A percentile compares a stretch with the other conserved stretches of the same genome.
These are phyloP conservation scores for Xylaria sp. DNA, from an alignment of 2,329 filamentous ascomycete species.

Conservation along the genomic window DNA sequence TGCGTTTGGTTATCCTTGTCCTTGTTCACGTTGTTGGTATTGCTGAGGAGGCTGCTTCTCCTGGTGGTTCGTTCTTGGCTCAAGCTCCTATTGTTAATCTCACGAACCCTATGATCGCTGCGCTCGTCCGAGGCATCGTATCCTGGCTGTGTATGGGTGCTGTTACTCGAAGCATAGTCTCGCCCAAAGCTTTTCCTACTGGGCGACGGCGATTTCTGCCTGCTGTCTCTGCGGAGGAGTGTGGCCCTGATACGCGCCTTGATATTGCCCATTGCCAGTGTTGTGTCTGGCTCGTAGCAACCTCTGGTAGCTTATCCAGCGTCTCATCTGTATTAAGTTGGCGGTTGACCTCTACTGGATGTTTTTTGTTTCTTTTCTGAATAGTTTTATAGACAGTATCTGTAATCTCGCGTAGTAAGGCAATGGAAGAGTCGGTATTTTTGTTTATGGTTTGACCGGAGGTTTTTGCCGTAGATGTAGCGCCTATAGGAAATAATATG, in stretches of 20 bases:
- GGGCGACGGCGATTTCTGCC: slow-evolving; percentile 52
- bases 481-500: not conserved
- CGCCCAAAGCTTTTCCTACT: slow-evolving; percentile 44
- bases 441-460: not conserved
- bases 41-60: not conserved
- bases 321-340: slow-evolving; percentile 14
- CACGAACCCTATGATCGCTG: slow-evolving; percentile 35
- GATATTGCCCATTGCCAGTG: slow-evolving; percentile 56
- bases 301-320: not conserved
- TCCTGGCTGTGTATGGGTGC: slow-evolving; percentile 45
- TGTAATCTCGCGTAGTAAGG: not conserved
- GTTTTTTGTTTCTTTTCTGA: not conserved
- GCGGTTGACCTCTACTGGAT: not conserved
- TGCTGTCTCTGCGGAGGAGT: slow-evolving; percentile 57
- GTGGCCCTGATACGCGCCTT: slow-evolving; percentile 60
- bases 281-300: slow-evolving; percentile 19
- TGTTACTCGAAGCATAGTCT: slow-evolving; percentile 43
- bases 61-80: slow-evolving; percentile 23
- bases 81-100: slow-evolving; percentile 26
- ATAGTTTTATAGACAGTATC: not conserved
- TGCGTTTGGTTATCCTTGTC: not conserved
- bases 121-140: slow-evolving; percentile 44
- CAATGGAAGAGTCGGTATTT: slow-evolving; percentile 4
- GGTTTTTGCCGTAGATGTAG: not conserved
- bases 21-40: not conserved